Conservation (phyloP, 2,329 filamentous ascomycete genomes). For the Monosporascus cannonballus region DNA sequence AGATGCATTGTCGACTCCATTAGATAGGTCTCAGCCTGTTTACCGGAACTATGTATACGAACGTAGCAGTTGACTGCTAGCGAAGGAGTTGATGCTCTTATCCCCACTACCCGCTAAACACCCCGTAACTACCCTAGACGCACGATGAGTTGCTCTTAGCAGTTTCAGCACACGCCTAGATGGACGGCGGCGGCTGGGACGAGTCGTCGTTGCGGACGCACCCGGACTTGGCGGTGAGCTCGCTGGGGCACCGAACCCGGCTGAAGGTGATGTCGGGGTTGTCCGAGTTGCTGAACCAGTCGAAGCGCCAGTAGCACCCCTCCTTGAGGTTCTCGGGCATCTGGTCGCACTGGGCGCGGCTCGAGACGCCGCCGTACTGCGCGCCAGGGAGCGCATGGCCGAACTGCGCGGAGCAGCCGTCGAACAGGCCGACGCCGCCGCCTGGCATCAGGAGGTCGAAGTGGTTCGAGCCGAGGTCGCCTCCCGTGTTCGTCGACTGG, state of each 20-base stretch:
- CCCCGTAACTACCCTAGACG: no score
- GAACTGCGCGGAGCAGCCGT: conserved; percentile 38
- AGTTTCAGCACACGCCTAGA: background rate
- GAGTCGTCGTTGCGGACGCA: conserved; percentile 26
- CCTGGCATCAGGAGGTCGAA: conserved; percentile 45
- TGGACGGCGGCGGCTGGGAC: background rate
- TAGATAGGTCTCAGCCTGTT: no score
- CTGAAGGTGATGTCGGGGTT: conserved; percentile 40
- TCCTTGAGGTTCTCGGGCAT: conserved; percentile 37
- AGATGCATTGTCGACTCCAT: no score
- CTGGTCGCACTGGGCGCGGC: conserved; percentile 33
- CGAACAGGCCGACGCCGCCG: conserved; percentile 43
- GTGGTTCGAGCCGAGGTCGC: conserved; percentile 43
- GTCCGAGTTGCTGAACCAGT: conserved; percentile 44
- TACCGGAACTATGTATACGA: no score
- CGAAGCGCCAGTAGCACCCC: conserved; percentile 47
- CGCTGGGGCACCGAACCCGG: conserved; percentile 41
- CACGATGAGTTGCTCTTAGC: no score
- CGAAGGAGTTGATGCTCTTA: no score
- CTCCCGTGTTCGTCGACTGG: conserved; percentile 51
- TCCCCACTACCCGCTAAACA: no score
- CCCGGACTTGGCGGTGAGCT: conserved; percentile 35
- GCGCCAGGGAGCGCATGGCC: conserved; percentile 31
- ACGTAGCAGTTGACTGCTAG: no score
- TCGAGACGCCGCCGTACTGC: conserved; percentile 41